Conservation (phyloP, 2,329 filamentous ascomycete genomes). For the Emergomyces africanus region DNA sequence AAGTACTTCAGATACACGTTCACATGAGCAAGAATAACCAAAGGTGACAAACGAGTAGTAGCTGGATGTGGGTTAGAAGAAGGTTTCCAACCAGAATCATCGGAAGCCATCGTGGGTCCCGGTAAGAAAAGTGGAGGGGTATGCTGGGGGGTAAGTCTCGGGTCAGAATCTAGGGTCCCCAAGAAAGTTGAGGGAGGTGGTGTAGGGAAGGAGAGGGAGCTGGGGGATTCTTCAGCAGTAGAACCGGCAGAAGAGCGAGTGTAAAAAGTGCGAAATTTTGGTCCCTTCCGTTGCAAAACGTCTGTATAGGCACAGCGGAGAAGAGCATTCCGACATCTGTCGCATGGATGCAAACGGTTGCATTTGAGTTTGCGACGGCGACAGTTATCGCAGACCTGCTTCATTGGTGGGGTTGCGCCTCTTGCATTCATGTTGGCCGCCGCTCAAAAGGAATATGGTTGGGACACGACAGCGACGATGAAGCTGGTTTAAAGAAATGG, state of each 20-base stretch:
- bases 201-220: background rate
- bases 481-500: background rate
- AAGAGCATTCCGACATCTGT: slow-evolving; percentile 27
- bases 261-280: slow-evolving; percentile 1
- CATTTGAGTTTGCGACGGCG: slow-evolving; percentile 33
- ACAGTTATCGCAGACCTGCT: slow-evolving; percentile 31
- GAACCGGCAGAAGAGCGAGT: background rate
- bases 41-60: slow-evolving; percentile 19
- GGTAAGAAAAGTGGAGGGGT: background rate
- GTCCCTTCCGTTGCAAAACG: background rate
- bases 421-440: background rate
- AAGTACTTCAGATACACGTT: slow-evolving; percentile 31
- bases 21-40: slow-evolving; percentile 25
- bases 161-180: slow-evolving; percentile 2
- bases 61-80: background rate
- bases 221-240: background rate
- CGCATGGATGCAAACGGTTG: slow-evolving; percentile 26
- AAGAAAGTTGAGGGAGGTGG: background rate
- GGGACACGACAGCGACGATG: background rate
- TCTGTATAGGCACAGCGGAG: slow-evolving; percentile 26
- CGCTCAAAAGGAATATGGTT: background rate
- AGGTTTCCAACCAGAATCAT: background rate
- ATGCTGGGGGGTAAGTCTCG: background rate
- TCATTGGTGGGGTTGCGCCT: slow-evolving; percentile 6
- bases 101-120: background rate